These are phyloP conservation scores for Ascochyta koolunga DNA, from an alignment of 2,329 filamentous ascomycete species.

Conservation along the genomic window DNA sequence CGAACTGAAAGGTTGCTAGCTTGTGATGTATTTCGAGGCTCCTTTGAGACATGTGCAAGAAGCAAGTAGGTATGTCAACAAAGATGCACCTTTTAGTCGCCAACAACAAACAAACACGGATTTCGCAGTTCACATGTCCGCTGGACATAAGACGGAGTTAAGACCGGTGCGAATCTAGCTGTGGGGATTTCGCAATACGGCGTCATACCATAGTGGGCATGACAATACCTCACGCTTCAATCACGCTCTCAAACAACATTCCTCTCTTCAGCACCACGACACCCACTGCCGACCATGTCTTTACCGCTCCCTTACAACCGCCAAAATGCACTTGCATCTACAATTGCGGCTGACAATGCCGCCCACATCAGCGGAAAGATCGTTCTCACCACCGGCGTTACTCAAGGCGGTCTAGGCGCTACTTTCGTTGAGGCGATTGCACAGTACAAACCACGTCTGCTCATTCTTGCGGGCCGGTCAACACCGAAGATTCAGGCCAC, in stretches of 20 bases:
- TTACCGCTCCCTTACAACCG: slow-evolving; percentile 30
- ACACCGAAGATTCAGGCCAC: slow-evolving; percentile 49
- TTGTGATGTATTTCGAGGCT: too few relatives aligned
- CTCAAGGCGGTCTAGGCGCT: slow-evolving; percentile 37
- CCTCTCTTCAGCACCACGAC: neutral
- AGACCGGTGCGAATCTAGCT: neutral
- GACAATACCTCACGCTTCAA: too few relatives aligned
- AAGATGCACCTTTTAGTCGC: too few relatives aligned
- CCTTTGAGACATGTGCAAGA: too few relatives aligned
- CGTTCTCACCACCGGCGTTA: slow-evolving; percentile 47
- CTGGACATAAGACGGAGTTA: neutral
- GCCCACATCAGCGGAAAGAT: slow-evolving; percentile 53
- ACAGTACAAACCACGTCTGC: slow-evolving; percentile 32
- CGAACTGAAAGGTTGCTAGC: too few relatives aligned
- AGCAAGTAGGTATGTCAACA: too few relatives aligned
- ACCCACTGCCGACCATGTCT: neutral
- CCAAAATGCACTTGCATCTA: slow-evolving; percentile 29
- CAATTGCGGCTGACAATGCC: slow-evolving; percentile 51
- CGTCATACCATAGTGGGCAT: too few relatives aligned
- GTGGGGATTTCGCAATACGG: too few relatives aligned
- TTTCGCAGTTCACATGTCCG: too few relatives aligned
- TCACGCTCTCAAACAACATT: neutral
- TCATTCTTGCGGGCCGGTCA: slow-evolving; percentile 51
- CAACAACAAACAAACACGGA: too few relatives aligned
- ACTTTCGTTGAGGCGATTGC: slow-evolving; percentile 36